These are phyloP conservation scores for Echinosophora koreensis DNA, from an alignment of 306 rosid genomes.

Conservation along the genomic window DNA sequence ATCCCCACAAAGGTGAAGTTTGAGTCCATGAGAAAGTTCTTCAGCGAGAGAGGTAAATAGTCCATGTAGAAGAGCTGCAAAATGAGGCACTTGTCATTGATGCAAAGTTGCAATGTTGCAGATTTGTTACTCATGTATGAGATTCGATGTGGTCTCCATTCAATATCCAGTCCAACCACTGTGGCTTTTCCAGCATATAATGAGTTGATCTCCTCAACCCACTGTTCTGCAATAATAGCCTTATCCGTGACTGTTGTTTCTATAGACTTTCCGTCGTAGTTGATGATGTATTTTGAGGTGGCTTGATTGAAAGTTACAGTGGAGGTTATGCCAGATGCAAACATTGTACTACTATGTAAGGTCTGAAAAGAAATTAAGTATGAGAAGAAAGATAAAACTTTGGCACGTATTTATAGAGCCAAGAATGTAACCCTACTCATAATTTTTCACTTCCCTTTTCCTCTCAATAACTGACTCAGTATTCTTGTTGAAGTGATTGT, in stretches of 20 bases:
- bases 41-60: neutral
- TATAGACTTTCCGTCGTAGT: neutral
- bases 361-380: too few relatives aligned
- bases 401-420: too few relatives aligned
- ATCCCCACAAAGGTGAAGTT: constrained; percentile 29
- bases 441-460: too few relatives aligned
- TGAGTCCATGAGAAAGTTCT: constrained; percentile 8
- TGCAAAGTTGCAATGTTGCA: constrained; percentile 25
- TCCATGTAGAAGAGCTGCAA: neutral
- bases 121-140: constrained; percentile 3
- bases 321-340: neutral
- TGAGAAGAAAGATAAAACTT: too few relatives aligned
- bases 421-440: too few relatives aligned
- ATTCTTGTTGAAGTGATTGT: too few relatives aligned
- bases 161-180: constrained; percentile 14
- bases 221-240: neutral
- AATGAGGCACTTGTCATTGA: constrained; percentile 14
- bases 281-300: neutral
- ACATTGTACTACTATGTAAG: too few relatives aligned
- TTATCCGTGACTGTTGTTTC: constrained; percentile 25
- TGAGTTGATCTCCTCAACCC: neutral
- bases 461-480: too few relatives aligned
- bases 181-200: neutral
- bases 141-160: neutral
- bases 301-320: neutral